These are phyloP conservation scores for Scopulariopsis brevicaulis DNA, from an alignment of 2,329 filamentous ascomycete genomes.

Conservation along the genomic window DNA sequence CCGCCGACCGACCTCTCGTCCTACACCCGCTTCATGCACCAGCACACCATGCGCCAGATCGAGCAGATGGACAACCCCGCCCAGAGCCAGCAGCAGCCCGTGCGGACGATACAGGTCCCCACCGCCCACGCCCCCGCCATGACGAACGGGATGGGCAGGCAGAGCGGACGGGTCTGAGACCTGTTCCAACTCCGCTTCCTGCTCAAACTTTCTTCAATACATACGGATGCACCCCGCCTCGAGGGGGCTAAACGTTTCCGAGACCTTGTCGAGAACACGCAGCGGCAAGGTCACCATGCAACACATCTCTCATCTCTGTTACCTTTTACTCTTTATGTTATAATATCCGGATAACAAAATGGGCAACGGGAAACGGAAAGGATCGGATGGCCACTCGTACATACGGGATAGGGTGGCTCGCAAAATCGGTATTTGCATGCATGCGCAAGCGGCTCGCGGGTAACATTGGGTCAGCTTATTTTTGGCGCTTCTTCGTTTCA, in stretches of 20 bases:
- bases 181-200: neutral
- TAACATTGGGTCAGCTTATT: neutral
- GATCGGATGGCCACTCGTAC: neutral
- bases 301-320: neutral
- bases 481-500: neutral
- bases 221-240: no score
- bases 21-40: conserved; percentile 51
- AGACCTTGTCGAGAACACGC: neutral
- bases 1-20: conserved; percentile 13
- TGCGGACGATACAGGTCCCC: neutral
- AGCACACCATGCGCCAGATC: conserved; percentile 56
- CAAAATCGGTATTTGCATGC: neutral
- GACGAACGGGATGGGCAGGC: neutral
- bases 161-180: neutral
- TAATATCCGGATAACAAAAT: neutral
- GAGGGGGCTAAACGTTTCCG: no score
- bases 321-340: neutral
- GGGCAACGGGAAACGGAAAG: neutral
- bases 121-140: neutral
- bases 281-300: neutral
- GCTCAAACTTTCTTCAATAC: neutral
- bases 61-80: conserved; percentile 32
- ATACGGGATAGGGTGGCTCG: neutral
- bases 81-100: neutral
- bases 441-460: neutral